Evolutionary conservation across 306 rosid species (phyloP).

Genomic region (Medicago lupulina): DNA sequence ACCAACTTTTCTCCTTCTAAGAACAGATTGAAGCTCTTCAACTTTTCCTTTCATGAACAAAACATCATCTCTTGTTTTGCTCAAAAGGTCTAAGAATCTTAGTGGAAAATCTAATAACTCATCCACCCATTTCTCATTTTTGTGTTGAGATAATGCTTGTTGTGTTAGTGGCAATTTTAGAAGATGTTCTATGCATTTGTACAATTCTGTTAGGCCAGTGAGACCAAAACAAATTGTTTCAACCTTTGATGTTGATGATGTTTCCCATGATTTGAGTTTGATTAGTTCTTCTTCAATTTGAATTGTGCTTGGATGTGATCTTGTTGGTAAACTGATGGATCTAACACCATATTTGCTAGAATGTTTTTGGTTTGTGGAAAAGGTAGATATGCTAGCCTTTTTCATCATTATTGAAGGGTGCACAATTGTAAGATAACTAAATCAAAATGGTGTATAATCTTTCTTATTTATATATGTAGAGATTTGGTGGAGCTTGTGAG

Average conservation of each 20-base stretch:
- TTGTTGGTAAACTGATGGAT: constrained; percentile 75
- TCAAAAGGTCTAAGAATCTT: constrained; percentile 61
- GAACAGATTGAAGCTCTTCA: constrained; percentile 61
- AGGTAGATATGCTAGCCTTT: constrained; percentile 51
- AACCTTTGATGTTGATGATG: constrained; percentile 47
- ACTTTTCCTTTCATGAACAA: constrained; percentile 53
- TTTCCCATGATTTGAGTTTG: constrained; percentile 62
- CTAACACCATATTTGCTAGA: constrained; percentile 50
- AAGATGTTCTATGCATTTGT: constrained; percentile 58
- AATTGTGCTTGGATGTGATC: constrained; percentile 79
- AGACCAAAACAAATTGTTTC: constrained; percentile 54
- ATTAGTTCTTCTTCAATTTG: constrained; percentile 57
- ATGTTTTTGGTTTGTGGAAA: constrained; percentile 59
- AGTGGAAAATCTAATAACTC: constrained; percentile 64
- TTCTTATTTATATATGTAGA: constrained; percentile 33
- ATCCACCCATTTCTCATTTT: constrained; percentile 63
- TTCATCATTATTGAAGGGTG: constrained; percentile 42
- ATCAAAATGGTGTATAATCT: neutral
- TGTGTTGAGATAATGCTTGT: constrained; percentile 60
- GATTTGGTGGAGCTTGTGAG: neutral
- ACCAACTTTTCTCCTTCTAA: constrained; percentile 61
- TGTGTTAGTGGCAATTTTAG: constrained; percentile 67
- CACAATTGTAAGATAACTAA: constrained; percentile 1
- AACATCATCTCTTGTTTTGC: constrained; percentile 58
- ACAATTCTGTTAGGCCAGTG: constrained; percentile 54